Evolutionary conservation across 2,329 filamentous ascomycete genomes (phyloP).

Genomic region (Arthrocladium fulminans): DNA sequence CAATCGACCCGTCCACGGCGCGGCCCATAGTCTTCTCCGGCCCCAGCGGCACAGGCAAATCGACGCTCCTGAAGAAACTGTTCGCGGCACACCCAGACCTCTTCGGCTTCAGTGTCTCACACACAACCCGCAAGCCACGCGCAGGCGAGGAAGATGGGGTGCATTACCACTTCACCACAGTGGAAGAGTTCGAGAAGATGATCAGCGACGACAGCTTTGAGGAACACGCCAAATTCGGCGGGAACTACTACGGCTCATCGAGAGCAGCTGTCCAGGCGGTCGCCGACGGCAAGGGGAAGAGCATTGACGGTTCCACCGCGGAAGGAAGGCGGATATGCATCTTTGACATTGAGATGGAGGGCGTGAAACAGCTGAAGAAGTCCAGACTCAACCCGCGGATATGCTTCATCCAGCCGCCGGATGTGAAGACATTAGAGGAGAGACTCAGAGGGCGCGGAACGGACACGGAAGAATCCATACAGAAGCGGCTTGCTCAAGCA

Average conservation of each 20-base stretch:
- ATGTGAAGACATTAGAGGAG: conserved; percentile 62
- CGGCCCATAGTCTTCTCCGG: conserved; percentile 36
- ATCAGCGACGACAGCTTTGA: conserved; percentile 66
- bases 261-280: conserved; percentile 70
- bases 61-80: conserved; percentile 34
- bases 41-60: conserved; percentile 35
- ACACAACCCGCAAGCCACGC: conserved; percentile 74
- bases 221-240: conserved; percentile 77
- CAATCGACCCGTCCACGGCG: conserved; percentile 6
- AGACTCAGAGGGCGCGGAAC: conserved; percentile 66
- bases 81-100: conserved; percentile 35
- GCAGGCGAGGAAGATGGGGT: conserved; percentile 64
- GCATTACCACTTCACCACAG: conserved; percentile 71
- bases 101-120: conserved; percentile 40
- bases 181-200: conserved; percentile 58
- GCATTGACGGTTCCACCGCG: conserved; percentile 19
- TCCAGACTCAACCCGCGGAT: conserved; percentile 67
- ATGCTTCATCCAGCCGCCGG: conserved; percentile 76
- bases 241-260: conserved; percentile 80
- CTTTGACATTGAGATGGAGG: conserved; percentile 94
- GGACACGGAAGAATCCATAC: conserved; percentile 64
- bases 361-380: conserved; percentile 84
- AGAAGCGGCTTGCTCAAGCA: conserved; percentile 62
- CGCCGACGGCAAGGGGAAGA: conserved; percentile 49
- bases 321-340: conserved; percentile 67